Conservation (phyloP, 371 early-diverging fungal species). For the Mucor saturninus region DNA sequence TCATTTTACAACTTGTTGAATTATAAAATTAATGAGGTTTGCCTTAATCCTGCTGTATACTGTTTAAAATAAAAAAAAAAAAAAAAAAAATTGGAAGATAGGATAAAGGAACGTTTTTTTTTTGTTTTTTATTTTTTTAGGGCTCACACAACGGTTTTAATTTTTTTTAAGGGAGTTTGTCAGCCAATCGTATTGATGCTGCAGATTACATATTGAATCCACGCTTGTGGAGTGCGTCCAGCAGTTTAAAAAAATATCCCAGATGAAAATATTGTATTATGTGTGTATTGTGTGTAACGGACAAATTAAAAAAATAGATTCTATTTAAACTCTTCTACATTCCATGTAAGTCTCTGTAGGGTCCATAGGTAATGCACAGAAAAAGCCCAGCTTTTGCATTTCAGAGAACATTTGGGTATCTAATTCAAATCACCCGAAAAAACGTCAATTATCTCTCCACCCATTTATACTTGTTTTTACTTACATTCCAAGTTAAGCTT, state of each 20-base stretch:
- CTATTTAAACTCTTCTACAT: constrained; percentile 43
- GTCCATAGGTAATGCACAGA: constrained; percentile 62
- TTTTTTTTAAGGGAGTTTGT: too few species aligned
- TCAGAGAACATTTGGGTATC: constrained; percentile 59
- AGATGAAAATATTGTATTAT: too few species aligned
- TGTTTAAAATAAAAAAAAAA: neutral
- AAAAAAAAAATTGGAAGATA: neutral
- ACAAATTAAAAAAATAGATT: too few species aligned
- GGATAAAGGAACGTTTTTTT: neutral
- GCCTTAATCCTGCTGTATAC: neutral
- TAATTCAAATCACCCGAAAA: constrained; percentile 12
- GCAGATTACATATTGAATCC: too few species aligned
- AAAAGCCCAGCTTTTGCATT: constrained; percentile 66
- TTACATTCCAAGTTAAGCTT: constrained; percentile 56
- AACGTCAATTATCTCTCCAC: neutral
- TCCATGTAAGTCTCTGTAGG: constrained; percentile 62
- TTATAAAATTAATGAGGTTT: too few species aligned
- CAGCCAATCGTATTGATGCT: too few species aligned
- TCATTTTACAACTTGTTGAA: constrained; percentile 13
- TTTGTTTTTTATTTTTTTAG: constrained; percentile 3
- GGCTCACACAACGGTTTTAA: too few species aligned
- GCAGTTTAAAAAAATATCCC: too few species aligned
- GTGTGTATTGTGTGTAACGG: too few species aligned
- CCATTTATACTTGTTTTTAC: constrained; percentile 29
- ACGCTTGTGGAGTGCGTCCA: too few species aligned